Conservation (phyloP, 441 rosid genomes). For the Croton setiger region DNA sequence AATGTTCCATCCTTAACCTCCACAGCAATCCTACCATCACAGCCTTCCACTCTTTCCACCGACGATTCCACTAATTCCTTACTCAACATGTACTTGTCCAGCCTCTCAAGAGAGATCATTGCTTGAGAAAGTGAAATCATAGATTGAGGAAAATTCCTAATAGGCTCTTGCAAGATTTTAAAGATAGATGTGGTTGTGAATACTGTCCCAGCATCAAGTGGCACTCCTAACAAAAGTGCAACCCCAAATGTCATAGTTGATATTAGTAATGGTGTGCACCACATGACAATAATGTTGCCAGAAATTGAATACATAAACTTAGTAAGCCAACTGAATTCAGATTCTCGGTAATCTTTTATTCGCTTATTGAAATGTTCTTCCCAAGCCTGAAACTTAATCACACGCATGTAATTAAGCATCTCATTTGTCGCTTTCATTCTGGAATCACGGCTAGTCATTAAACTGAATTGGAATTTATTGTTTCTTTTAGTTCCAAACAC, state of each 20-base stretch:
- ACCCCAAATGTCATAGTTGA: constrained; percentile 74
- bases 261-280: constrained; percentile 77
- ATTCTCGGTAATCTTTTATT: constrained; percentile 60
- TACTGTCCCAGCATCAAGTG: constrained; percentile 81
- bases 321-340: constrained; percentile 75
- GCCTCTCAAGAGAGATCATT: constrained; percentile 75
- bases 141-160: constrained; percentile 86
- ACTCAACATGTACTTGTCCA: constrained; percentile 75
- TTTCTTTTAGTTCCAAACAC: constrained; percentile 58
- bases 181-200: constrained; percentile 79
- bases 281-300: constrained; percentile 66
- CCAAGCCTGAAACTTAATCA: constrained; percentile 97
- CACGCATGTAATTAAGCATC: constrained; percentile 90
- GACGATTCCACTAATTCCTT: constrained; percentile 54
- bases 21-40: constrained; percentile 55
- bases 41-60: constrained; percentile 58
- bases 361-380: constrained; percentile 81
- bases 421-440: constrained; percentile 95
- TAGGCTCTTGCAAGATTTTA: constrained; percentile 92
- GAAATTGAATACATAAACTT: constrained; percentile 84
- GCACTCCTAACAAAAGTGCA: constrained; percentile 62
- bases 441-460: constrained; percentile 74
- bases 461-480: constrained; percentile 57
- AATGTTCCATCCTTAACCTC: constrained; percentile 68
- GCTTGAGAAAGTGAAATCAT: constrained; percentile 94